Conservation (phyloP, 1,139 yeast genomes). For the Debaryomycetaceae sp. region DNA sequence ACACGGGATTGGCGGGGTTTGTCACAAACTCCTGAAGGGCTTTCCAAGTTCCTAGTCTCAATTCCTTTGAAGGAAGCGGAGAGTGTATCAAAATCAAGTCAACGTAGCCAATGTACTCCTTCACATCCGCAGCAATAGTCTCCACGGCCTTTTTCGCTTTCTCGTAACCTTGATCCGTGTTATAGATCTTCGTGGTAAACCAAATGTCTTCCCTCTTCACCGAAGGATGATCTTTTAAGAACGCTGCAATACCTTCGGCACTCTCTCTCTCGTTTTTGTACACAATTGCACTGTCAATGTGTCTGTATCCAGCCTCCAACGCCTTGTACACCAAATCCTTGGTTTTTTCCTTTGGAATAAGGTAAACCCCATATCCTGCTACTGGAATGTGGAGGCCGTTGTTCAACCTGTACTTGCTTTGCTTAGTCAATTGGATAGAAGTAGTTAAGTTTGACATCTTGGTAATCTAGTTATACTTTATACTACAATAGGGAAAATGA, state of each 20-base stretch:
- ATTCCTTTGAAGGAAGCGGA: constrained; percentile 27
- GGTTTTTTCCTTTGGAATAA: constrained; percentile 22
- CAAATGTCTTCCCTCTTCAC: constrained; percentile 30
- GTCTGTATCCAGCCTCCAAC: constrained; percentile 65
- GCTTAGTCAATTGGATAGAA: constrained; percentile 28
- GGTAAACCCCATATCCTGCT: constrained; percentile 39
- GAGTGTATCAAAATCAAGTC: constrained; percentile 39
- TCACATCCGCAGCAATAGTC: constrained; percentile 28
- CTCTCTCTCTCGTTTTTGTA: constrained; percentile 57
- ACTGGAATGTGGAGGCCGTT: constrained; percentile 39
- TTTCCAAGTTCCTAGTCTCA: constrained; percentile 36
- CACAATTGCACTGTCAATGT: constrained; percentile 40
- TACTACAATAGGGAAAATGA: neutral
- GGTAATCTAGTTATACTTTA: neutral
- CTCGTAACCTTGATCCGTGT: constrained; percentile 57
- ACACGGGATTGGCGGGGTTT: constrained; percentile 24
- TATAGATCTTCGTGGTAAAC: constrained; percentile 61
- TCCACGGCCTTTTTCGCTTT: constrained; percentile 53
- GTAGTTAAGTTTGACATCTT: constrained; percentile 22
- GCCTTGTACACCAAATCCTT: constrained; percentile 34
- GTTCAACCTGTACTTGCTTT: constrained; percentile 29
- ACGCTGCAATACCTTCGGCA: constrained; percentile 32
- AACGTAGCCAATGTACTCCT: constrained; percentile 42
- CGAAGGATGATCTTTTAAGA: constrained; percentile 38
- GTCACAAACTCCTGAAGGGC: constrained; percentile 37